Base-by-base conservation (phyloP, 495 filamentous ascomycete genomes). In the Aspergillus sclerotioniger region DNA sequence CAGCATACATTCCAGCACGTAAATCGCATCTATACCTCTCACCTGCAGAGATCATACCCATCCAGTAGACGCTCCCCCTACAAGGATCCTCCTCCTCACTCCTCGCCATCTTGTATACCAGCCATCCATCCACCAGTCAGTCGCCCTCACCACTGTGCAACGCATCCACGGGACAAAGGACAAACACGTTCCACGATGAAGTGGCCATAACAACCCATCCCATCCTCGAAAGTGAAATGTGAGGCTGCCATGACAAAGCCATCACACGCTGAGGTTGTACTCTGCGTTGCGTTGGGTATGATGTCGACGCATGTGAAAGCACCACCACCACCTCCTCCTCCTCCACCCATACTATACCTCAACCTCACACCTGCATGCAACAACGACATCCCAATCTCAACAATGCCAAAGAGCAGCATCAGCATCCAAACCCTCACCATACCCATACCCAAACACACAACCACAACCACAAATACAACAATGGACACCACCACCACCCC, bases 121-220 rank as follows among this genome's bases (percentile, higher is more conserved):
- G 33, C 44, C 41, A 62, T 43, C 46, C 48, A 65, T 46, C 50
- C 20, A 41, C 32, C 21, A 48, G 37, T 51, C 52, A 51, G 47
- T 37, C 32, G 54, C 43, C 29, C 15, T 53, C 20, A 57, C 33
- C 44, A 32, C 41, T 53, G 63, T 65, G 57, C 47, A 47, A 65
- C 63, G 16, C 32, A 39, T 45, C 19, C 19, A 54, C 54, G 56
- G 59, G 53, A 62, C 51, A 15, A 25, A 47, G 25, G 47, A 32
- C 35, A 29, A 53, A 43, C 44, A 48, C 51, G 63, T 65, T 55
- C 31, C 59, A 65, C 63, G 51, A 51, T 58, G 51, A 54, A 57
- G 28, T 57, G 56, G 57, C 53, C 15, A 39, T 37, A 50, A 65
- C 47, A 46, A 31, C 41, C 51, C 54, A 59, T 55, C 56, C 53